Evolutionary conservation across 2,329 filamentous ascomycete species (phyloP).

Genomic region (Lasiodiplodia citricola): DNA sequence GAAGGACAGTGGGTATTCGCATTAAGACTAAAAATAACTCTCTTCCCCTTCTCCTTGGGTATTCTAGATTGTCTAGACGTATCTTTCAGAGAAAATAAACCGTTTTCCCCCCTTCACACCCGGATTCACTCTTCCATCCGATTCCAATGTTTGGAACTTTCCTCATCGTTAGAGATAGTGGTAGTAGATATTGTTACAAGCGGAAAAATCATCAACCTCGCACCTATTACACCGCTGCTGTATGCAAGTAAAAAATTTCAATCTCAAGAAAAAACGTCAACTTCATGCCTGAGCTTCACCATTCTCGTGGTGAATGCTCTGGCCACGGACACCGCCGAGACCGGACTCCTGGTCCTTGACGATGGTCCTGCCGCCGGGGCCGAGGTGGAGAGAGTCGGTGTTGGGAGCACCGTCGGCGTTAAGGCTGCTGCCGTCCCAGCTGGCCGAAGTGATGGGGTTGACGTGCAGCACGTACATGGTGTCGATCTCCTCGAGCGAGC

Average conservation of each 20-base stretch:
- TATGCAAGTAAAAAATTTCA: conserved; percentile 7
- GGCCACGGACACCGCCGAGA: conserved; percentile 20
- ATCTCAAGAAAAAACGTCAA: conserved; percentile 8
- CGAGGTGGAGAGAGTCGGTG: conserved; percentile 35
- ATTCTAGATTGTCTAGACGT: conserved; percentile 1
- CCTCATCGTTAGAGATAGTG: conserved; percentile 19
- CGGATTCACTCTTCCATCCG: background rate
- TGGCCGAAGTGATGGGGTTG: conserved; percentile 55
- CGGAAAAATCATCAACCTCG: conserved; percentile 1
- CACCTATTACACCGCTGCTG: conserved; percentile 3
- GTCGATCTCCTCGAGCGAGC: conserved; percentile 79
- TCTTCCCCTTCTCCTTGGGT: background rate
- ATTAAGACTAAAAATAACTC: conserved; percentile 5
- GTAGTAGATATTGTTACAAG: conserved; percentile 10
- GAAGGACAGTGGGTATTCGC: conserved; percentile 15
- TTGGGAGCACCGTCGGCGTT: conserved; percentile 28
- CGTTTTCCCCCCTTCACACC: background rate
- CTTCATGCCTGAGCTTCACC: conserved; percentile 4
- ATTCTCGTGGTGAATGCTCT: conserved; percentile 25
- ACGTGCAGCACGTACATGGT: conserved; percentile 71
- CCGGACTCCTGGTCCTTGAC: conserved; percentile 41
- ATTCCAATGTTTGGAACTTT: background rate
- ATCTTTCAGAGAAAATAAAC: background rate
- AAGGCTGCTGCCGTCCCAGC: conserved; percentile 20
- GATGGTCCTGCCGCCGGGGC: conserved; percentile 40